Conservation (phyloP, 192 early-diverging fungal species). For the Backusella liffmaniae region DNA sequence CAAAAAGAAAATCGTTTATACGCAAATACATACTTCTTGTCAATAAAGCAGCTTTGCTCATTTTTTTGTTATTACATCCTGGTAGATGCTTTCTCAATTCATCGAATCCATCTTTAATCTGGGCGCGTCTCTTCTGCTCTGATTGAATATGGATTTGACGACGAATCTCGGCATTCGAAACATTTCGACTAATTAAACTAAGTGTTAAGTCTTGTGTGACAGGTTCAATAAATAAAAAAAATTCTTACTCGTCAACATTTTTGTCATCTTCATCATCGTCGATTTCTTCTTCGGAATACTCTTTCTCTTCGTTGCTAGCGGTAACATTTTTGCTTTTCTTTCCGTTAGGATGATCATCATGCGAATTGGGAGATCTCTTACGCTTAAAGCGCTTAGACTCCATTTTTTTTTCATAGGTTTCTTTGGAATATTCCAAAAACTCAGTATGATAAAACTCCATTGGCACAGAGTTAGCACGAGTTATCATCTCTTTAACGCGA, state of each 20-base stretch:
- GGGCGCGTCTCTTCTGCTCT: conserved; percentile 46
- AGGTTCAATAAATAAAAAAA: conserved; percentile 11
- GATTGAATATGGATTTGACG: conserved; percentile 50
- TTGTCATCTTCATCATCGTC: conserved; percentile 16
- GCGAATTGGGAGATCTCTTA: conserved; percentile 18
- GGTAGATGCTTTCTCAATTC: conserved; percentile 44
- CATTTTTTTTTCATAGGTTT: conserved; percentile 28
- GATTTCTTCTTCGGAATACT: conserved; percentile 13
- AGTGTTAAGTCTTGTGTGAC: conserved; percentile 10
- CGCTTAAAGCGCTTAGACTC: conserved; percentile 34
- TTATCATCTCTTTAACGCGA: conserved; percentile 22
- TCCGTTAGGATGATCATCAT: not conserved
- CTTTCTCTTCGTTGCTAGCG: conserved; percentile 12
- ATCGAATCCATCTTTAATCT: conserved; percentile 51
- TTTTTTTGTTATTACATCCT: conserved; percentile 39
- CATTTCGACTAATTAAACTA: conserved; percentile 17
- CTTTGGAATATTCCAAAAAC: conserved; percentile 25
- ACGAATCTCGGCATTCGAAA: conserved; percentile 39
- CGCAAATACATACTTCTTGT: conserved; percentile 33
- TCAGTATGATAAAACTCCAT: conserved; percentile 28
- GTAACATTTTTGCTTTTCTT: not conserved
- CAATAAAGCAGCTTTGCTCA: conserved; percentile 44
- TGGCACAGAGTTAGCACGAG: conserved; percentile 19
- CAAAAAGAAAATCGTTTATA: not conserved
- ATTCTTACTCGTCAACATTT: conserved; percentile 8